Base-by-base conservation (phyloP, 768 basidiomycete species). In the Pleurotus giganteus region DNA sequence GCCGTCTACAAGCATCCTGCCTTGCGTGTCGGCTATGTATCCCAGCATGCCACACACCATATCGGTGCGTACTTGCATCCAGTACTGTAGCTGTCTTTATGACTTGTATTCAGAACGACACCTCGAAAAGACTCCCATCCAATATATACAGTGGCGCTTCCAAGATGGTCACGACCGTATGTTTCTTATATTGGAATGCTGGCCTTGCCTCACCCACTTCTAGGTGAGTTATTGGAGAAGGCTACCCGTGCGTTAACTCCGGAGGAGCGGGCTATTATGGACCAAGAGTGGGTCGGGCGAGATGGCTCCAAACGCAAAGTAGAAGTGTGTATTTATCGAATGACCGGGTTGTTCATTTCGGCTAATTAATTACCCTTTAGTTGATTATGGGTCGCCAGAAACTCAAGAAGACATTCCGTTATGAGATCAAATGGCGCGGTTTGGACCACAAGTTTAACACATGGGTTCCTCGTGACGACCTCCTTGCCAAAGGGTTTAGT, bases 131-230 rank as follows among this genome's bases (percentile, higher is more conserved):
- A 96, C 94, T 4, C 92, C 96, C 23, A 91, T 95, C 57, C 89
- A 88, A 53, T 98, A 98, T 66, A 97, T 98, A 63, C 94, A 97
- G 74, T 98, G 95, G 95, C 89, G 95, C 63, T 98, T 94, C 84
- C 95, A 98, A 68, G 95, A 97, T 70, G 96, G 95, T 46, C 90
- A 96, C 71, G 95, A 98, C 79, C 89, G 94, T 90, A 68, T 60
- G 85, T 54, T 15, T 60, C 39, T 54, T 49, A 59, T 29, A 42
- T 57, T 60, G 21, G 29, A 37, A 53, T 17, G 15, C 46, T 57
- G 36, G 47, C 39, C 4, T 29, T 26, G 11, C 6, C 26, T 24
- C 19, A 13, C 23, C 12, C 13, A 26, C 47, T 24, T n/a, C 11
- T 55, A 91, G 89, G 89, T 60, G 95, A 98, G 73, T 74, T 96